Evolutionary conservation across 352 stramenopile genomes (phyloP).

Genomic region (Pythium aristosporum): DNA sequence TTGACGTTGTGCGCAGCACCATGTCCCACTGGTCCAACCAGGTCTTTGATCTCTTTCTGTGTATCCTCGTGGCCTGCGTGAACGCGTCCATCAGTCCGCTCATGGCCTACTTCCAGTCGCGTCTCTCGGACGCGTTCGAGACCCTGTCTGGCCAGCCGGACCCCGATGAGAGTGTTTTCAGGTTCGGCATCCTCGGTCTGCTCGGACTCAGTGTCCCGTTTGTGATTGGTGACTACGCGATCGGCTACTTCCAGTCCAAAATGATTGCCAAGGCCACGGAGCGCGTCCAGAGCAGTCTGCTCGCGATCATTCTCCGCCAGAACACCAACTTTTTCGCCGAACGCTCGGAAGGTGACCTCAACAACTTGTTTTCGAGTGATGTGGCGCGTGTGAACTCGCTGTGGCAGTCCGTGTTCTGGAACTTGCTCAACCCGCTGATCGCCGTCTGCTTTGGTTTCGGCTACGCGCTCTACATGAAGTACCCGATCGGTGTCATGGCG

Average conservation of each 20-base stretch:
- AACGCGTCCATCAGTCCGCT: slow-evolving; percentile 81
- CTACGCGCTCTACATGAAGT: slow-evolving; percentile 84
- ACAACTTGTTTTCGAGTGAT: slow-evolving; percentile 88
- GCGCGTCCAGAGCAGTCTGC: slow-evolving; percentile 65
- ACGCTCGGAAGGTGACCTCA: slow-evolving; percentile 84
- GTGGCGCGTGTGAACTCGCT: slow-evolving; percentile 82
- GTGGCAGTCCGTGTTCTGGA: slow-evolving; percentile 89
- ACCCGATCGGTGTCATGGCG: slow-evolving; percentile 77
- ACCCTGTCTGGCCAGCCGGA: slow-evolving; percentile 35
- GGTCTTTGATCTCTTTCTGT: slow-evolving; percentile 65
- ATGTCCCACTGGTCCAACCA: slow-evolving; percentile 87
- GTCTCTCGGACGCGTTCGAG: slow-evolving; percentile 73
- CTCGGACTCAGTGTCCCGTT: slow-evolving; percentile 80
- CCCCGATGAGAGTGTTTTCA: slow-evolving; percentile 48
- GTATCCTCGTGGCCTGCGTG: slow-evolving; percentile 78
- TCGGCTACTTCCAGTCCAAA: slow-evolving; percentile 89
- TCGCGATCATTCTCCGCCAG: slow-evolving; percentile 81
- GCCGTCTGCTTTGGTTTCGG: slow-evolving; percentile 82
- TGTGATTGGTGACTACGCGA: slow-evolving; percentile 81
- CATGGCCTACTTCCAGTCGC: slow-evolving; percentile 72
- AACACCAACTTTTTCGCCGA: slow-evolving; percentile 81
- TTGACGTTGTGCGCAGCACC: slow-evolving; percentile 77
- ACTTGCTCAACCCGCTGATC: slow-evolving; percentile 79
- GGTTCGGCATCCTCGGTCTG: slow-evolving; percentile 73
- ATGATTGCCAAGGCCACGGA: slow-evolving; percentile 90